Evolutionary conservation across 257 asterid genomes (phyloP), one percentile per base, ranked within the genome.

Genomic region (Fraxinus cuspidata): DNA sequence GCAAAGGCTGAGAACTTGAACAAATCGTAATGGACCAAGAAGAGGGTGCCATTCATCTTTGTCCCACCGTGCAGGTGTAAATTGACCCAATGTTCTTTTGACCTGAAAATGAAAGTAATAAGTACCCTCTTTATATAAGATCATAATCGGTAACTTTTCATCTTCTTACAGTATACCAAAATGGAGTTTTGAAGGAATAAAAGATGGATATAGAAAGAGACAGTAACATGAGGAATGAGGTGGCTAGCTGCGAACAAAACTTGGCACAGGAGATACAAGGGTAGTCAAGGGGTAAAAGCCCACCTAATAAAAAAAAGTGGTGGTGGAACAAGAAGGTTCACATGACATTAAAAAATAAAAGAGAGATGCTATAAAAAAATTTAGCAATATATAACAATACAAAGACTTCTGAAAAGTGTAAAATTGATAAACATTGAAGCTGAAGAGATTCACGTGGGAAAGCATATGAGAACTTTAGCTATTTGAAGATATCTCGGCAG

Each of bases 41-140:
- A 95, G 86, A 27, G 99, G 99, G 84, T 89, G 99, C 99, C 99
- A 95, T 87, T 95, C 99, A 70, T 95, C 98, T 86, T 95, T 95
- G 83, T 95, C 98, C 99, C 98, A 95, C 63, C 82, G 90, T 28
- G 99, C 98, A 4, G 97, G 99, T 51, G 99, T 95, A 77, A 92
- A 95, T 60, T 93, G 99, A 15, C 98, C 94, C 38, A 95, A 85
- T 35, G 99, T 91, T 84, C 98, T 88, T 86, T 85, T 93, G 2
- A 95, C 97, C 99, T 95, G 85, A 18, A 83, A 82, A 56, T 19
- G 70, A 68, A 35, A 34, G 38, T 66, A 25, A n/a, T 31, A 19
- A 70, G 70, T 65, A 40, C 31, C 56, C 10, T 35, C 19, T 73
- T 15, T 21, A 2, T 10, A 1, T 19, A 53, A 37, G 37, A 68